A percentile compares a stretch with the other conserved stretches of the same genome.
These are phyloP conservation scores for Ananas comosus DNA, from an alignment of 176 grass and related monocot species.

Conservation along the genomic window DNA sequence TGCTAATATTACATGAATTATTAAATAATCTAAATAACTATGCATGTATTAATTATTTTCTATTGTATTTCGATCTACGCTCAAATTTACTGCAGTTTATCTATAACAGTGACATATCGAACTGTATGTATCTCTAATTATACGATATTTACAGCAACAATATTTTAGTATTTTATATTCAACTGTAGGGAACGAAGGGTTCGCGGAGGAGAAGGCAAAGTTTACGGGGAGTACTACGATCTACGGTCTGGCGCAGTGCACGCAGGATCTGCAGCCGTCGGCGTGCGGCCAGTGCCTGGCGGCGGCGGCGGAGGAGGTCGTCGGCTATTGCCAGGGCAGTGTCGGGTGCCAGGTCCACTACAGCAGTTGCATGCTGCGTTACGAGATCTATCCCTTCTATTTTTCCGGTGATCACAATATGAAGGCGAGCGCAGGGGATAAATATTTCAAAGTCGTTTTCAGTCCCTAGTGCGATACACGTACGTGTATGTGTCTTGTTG, in stretches of 20 bases:
- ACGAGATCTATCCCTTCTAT: conserved; percentile 73
- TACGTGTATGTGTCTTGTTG: too few relatives aligned
- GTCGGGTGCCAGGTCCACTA: conserved; percentile 63
- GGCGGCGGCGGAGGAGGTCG: conserved; percentile 47
- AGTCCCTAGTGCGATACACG: neutral
- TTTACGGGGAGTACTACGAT: conserved; percentile 14
- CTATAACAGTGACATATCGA: too few relatives aligned
- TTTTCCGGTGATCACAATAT: conserved; percentile 33
- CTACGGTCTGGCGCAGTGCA: conserved; percentile 74
- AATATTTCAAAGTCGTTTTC: conserved; percentile 20
- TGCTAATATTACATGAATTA: too few relatives aligned
- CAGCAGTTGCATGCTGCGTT: conserved; percentile 67
- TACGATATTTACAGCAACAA: too few relatives aligned
- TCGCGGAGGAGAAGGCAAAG: conserved; percentile 25
- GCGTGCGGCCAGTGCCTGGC: conserved; percentile 60
- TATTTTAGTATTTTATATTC: too few relatives aligned
- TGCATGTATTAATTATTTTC: too few relatives aligned
- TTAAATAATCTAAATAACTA: too few relatives aligned
- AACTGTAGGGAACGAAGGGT: neutral
- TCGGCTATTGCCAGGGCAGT: conserved; percentile 40
- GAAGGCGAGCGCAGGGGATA: neutral
- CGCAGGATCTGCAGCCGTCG: conserved; percentile 31
- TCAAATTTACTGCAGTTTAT: too few relatives aligned
- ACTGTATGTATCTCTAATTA: too few relatives aligned
- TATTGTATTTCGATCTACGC: too few relatives aligned